phyloP scores from a whole-genome alignment of 129 eudicot species.

The Chrysanthemum seticuspe region DNA sequence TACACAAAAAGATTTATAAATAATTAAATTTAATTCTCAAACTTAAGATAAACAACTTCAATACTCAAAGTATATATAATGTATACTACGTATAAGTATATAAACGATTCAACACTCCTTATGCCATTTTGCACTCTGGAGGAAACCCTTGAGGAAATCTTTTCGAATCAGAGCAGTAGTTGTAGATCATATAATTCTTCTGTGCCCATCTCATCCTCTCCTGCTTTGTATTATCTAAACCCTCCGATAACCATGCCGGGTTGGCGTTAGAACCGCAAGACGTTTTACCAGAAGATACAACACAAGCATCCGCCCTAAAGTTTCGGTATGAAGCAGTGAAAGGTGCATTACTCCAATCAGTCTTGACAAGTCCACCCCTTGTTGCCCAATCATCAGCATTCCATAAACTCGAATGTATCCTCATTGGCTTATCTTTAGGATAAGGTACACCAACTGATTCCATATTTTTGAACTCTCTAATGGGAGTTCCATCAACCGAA shows the following conservation, averaged over 20 bases:
- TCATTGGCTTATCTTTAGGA: constrained; percentile 62
- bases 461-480: constrained; percentile 54
- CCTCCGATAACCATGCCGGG: constrained; percentile 48
- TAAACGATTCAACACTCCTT: neutral
- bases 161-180: constrained; percentile 54
- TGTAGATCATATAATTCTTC: constrained; percentile 59
- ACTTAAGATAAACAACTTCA: constrained; percentile 3
- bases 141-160: constrained; percentile 58
- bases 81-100: neutral
- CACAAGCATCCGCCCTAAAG: constrained; percentile 53
- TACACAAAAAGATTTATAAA: constrained; percentile 4
- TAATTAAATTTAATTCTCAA: neutral
- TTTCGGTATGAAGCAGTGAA: constrained; percentile 52
- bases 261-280: constrained; percentile 31
- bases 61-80: neutral
- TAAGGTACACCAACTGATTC: constrained; percentile 53
- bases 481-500: constrained; percentile 62
- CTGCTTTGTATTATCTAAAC: constrained; percentile 46
- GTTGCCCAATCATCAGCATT: constrained; percentile 71
- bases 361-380: constrained; percentile 57
- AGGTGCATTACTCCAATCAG: constrained; percentile 57
- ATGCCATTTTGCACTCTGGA: constrained; percentile 44
- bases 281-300: constrained; percentile 35
- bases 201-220: constrained; percentile 53
- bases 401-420: constrained; percentile 62